phyloP scores from a whole-genome alignment of 305 asterid species.

The Fraxinus floribunda region DNA sequence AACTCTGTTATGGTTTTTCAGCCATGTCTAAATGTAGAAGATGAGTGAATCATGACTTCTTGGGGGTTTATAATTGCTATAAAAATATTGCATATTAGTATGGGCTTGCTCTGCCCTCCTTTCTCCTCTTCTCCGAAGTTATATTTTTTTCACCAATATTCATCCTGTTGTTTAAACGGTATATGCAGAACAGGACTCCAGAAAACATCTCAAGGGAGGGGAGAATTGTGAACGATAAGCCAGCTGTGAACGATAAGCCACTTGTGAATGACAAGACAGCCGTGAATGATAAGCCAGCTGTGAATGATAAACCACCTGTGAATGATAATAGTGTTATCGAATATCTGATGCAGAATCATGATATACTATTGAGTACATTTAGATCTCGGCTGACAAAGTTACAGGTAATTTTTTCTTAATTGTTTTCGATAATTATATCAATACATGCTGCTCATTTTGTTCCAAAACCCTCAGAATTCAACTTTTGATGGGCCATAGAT shows the following conservation, averaged over 20 bases:
- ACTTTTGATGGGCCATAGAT: conserved; percentile 9
- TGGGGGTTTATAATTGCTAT: not conserved
- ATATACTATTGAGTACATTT: conserved; percentile 62
- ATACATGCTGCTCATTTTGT: conserved; percentile 3
- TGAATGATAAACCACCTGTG: not conserved
- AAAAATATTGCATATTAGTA: not conserved
- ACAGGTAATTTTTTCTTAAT: conserved; percentile 55
- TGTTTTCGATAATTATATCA: not conserved
- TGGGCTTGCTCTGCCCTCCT: not conserved
- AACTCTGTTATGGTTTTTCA: not conserved
- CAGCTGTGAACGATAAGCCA: not conserved
- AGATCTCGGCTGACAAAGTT: conserved; percentile 87
- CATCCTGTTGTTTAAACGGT: not conserved
- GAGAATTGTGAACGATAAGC: not conserved
- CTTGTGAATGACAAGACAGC: not conserved
- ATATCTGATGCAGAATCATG: conserved; percentile 38
- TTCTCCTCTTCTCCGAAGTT: not conserved
- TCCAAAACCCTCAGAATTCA: not conserved
- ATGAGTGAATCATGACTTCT: not conserved
- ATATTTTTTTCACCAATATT: not conserved
- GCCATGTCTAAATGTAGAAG: not conserved
- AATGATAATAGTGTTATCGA: too few relatives aligned
- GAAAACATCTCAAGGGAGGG: conserved; percentile 36
- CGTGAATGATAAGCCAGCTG: not conserved
- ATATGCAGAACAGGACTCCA: conserved; percentile 37